Conservation (phyloP, 495 filamentous ascomycete genomes). For the Penicillium cinerascens region DNA sequence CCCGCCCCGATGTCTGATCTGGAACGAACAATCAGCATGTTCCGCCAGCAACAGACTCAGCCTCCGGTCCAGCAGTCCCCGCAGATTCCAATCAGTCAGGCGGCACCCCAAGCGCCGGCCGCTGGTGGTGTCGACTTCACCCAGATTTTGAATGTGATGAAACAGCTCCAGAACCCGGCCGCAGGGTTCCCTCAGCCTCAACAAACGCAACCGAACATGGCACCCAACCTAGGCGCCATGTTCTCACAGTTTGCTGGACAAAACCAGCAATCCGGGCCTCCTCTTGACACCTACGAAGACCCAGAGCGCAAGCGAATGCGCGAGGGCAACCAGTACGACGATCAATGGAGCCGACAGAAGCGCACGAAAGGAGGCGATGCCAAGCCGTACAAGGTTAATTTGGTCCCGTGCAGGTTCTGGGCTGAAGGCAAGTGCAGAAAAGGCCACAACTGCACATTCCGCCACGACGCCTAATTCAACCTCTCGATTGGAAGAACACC, state of each 20-base stretch:
- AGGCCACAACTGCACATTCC: conserved; percentile 80
- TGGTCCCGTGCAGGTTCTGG: conserved; percentile 71
- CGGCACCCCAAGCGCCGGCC: conserved; percentile 6
- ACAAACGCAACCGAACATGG: conserved; percentile 28
- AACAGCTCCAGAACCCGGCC: conserved; percentile 30
- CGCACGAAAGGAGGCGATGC: conserved; percentile 32
- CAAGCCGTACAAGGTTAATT: conserved; percentile 40
- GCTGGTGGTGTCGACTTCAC: conserved; percentile 30
- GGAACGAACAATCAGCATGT: conserved; percentile 42
- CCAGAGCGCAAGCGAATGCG: conserved; percentile 45
- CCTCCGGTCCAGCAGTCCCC: conserved; percentile 29
- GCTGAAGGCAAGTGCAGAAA: conserved; percentile 75
- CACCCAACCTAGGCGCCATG: conserved; percentile 46
- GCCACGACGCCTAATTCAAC: conserved; percentile 49
- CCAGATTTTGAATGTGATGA: conserved; percentile 36
- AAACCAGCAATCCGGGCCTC: conserved; percentile 19
- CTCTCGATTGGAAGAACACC: neutral
- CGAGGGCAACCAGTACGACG: conserved; percentile 31
- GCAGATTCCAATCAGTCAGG: conserved; percentile 26
- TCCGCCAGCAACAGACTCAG: conserved; percentile 42
- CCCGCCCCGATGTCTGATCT: conserved; percentile 33
- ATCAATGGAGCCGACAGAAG: conserved; percentile 31
- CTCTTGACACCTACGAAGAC: conserved; percentile 31
- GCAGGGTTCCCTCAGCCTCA: conserved; percentile 18
- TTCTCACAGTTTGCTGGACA: conserved; percentile 46